Conservation (phyloP, 2,329 filamentous ascomycete species). For the Ceratocystis papillata region DNA sequence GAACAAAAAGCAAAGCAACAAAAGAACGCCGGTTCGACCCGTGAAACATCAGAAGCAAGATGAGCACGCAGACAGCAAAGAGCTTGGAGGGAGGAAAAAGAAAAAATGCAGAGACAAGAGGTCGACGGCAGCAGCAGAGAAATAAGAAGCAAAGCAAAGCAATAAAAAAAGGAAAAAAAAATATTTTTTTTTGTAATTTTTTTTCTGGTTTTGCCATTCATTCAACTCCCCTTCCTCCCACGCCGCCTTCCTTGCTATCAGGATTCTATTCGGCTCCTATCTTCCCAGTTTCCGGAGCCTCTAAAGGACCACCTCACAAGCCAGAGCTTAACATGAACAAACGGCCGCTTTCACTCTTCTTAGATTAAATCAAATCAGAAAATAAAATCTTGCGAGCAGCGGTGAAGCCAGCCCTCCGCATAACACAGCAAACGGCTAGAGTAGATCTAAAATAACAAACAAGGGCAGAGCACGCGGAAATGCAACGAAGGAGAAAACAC, state of each 20-base stretch:
- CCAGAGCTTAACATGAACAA: neutral
- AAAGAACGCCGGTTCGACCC: neutral
- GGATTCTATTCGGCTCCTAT: slow-evolving; percentile 7
- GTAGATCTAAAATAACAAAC: no score
- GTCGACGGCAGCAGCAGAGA: neutral
- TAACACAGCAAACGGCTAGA: no score
- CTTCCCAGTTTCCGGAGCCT: slow-evolving; percentile 7
- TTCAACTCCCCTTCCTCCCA: neutral
- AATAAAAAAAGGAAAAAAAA: neutral
- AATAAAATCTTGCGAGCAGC: no score
- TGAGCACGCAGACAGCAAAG: neutral
- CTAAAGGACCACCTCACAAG: neutral
- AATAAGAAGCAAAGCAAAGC: neutral
- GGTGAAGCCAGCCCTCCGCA: no score
- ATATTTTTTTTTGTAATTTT: neutral
- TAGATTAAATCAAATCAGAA: no score
- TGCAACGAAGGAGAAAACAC: neutral
- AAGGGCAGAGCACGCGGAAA: no score
- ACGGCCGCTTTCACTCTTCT: neutral
- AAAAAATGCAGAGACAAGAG: neutral
- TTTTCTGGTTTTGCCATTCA: neutral
- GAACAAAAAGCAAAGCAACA: slow-evolving; percentile 21
- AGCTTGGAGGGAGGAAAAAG: neutral
- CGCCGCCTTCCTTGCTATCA: neutral
- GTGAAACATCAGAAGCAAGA: neutral